A percentile compares a stretch with the other conserved stretches of the same genome.
Evolutionary conservation across 768 basidiomycete species (phyloP).

Genomic region (Zangia roseola): DNA sequence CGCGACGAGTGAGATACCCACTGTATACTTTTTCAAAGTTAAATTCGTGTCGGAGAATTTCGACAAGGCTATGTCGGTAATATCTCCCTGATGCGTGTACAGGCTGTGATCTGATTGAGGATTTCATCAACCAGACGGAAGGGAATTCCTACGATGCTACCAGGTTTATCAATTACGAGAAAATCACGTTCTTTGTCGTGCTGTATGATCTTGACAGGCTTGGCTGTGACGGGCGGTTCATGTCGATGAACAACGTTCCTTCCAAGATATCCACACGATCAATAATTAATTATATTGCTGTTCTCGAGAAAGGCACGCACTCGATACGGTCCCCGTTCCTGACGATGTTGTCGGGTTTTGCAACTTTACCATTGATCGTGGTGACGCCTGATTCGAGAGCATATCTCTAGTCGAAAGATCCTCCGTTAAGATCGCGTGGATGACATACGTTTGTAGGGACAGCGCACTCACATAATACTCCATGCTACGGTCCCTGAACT

Average conservation of each 20-base stretch:
- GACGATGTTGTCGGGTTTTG: slow-evolving; percentile 74
- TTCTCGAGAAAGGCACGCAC: slow-evolving; percentile 44
- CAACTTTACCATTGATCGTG: slow-evolving; percentile 88
- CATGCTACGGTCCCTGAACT: slow-evolving; percentile 90
- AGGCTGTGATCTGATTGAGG: slow-evolving; percentile 47
- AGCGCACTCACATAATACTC: slow-evolving; percentile 84
- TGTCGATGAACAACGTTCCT: slow-evolving; percentile 96
- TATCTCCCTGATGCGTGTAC: slow-evolving; percentile 93
- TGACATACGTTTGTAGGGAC: neutral
- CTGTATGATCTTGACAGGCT: slow-evolving; percentile 74
- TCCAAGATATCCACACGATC: slow-evolving; percentile 1
- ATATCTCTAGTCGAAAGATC: slow-evolving; percentile 46
- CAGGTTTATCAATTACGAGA: slow-evolving; percentile 94
- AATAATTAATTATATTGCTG: neutral
- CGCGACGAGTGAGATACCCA: slow-evolving; percentile 40
- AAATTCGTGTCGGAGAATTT: slow-evolving; percentile 83
- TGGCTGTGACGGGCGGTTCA: slow-evolving; percentile 90
- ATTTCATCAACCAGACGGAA: neutral
- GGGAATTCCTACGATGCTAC: slow-evolving; percentile 78
- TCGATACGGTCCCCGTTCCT: slow-evolving; percentile 88
- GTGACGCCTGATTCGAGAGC: slow-evolving; percentile 93
- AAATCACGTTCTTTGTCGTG: slow-evolving; percentile 79
- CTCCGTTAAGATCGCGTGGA: neutral
- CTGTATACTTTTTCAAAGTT: slow-evolving; percentile 81
- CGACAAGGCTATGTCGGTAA: slow-evolving; percentile 81